Evolutionary conservation across 495 filamentous ascomycete genomes (phyloP).

Genomic region (Aspergillus leporis): DNA sequence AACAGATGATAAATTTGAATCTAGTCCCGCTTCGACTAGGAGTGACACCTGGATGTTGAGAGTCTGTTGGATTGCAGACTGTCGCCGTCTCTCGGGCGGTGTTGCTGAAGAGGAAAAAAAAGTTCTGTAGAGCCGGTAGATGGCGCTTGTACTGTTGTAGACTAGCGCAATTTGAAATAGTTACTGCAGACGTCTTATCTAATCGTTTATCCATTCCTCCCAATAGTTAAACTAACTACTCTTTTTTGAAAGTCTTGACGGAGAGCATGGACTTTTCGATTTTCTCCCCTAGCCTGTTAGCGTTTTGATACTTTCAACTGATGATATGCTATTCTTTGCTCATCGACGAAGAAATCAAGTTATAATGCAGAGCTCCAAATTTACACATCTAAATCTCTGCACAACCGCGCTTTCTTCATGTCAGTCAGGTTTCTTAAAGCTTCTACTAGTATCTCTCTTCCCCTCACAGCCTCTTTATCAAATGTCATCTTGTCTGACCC

Average conservation of each 20-base stretch:
- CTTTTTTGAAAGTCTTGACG: too few relatives aligned
- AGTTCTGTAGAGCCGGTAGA: slow-evolving; percentile 41
- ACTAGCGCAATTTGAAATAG: slow-evolving; percentile 22
- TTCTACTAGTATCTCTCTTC: too few relatives aligned
- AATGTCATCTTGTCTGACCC: too few relatives aligned
- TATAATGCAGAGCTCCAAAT: too few relatives aligned
- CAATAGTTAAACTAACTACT: not conserved
- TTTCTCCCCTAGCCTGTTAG: not conserved
- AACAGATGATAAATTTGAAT: slow-evolving; percentile 6
- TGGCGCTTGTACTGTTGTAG: slow-evolving; percentile 37
- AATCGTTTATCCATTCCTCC: slow-evolving; percentile 27
- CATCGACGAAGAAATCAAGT: too few relatives aligned
- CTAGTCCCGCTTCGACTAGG: slow-evolving; percentile 17
- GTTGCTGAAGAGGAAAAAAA: slow-evolving; percentile 47
- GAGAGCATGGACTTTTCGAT: too few relatives aligned
- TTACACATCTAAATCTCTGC: too few relatives aligned
- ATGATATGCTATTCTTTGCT: too few relatives aligned
- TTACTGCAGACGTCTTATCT: slow-evolving; percentile 36
- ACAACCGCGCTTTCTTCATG: too few relatives aligned
- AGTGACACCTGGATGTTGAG: slow-evolving; percentile 30
- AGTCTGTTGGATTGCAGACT: slow-evolving; percentile 30
- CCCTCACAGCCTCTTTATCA: not conserved
- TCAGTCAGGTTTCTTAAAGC: too few relatives aligned
- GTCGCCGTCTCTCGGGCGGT: slow-evolving; percentile 34
- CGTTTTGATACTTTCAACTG: not conserved